Percentiles rank a stretch among this genome's conserved stretches.
These are phyloP conservation scores for Acephala macrosclerotiorum DNA, from an alignment of 2,329 filamentous ascomycete genomes.

Conservation along the genomic window DNA sequence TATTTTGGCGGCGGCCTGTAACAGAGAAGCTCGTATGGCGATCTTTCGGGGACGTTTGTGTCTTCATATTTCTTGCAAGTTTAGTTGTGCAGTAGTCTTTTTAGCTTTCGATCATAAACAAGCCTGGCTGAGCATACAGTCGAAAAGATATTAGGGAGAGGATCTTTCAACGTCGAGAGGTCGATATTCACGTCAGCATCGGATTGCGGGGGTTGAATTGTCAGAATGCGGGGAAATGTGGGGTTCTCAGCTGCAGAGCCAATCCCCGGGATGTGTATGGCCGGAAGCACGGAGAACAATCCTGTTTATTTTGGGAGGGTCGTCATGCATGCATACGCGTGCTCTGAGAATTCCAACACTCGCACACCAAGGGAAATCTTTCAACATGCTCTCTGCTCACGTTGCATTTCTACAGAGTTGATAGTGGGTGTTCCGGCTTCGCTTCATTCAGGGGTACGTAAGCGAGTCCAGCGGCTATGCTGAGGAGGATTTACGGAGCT, in stretches of 20 bases:
- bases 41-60: background rate
- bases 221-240: background rate
- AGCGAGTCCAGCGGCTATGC: too few relatives aligned
- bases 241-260: background rate
- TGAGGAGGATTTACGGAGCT: too few relatives aligned
- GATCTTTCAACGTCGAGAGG: too few relatives aligned
- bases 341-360: background rate
- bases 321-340: background rate
- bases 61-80: background rate
- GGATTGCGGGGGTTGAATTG: too few relatives aligned
- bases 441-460: background rate
- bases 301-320: background rate
- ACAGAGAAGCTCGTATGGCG: background rate
- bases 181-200: too few relatives aligned
- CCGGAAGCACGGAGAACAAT: background rate
- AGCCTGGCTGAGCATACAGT: too few relatives aligned
- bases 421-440: background rate
- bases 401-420: background rate
- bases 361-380: background rate
- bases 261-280: background rate
- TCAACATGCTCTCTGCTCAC: background rate
- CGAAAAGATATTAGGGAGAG: too few relatives aligned
- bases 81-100: background rate
- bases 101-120: background rate
- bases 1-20: slow-evolving; percentile 47